These are phyloP conservation scores for Phytophthora gonapodyides DNA, from an alignment of 352 stramenopile species.

Conservation along the genomic window DNA sequence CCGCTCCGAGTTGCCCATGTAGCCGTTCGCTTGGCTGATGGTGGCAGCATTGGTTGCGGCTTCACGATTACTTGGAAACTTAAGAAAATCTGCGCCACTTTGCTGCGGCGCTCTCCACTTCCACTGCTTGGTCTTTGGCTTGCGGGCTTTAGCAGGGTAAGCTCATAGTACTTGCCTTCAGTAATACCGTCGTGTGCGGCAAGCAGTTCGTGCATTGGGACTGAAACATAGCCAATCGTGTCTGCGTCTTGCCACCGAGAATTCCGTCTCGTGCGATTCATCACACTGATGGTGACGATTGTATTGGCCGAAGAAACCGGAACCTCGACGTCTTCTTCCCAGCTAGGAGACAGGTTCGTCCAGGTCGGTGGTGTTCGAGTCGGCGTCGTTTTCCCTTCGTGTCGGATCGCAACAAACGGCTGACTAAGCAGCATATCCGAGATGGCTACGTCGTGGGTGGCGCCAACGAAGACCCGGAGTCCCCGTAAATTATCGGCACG, in stretches of 20 bases:
- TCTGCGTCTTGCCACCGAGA: slow-evolving; percentile 28
- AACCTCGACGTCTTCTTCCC: slow-evolving; percentile 68
- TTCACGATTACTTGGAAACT: slow-evolving; percentile 43
- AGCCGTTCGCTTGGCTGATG: slow-evolving; percentile 12
- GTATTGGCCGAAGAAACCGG: slow-evolving; percentile 43
- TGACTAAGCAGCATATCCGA: slow-evolving; percentile 53
- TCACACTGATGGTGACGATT: slow-evolving; percentile 46
- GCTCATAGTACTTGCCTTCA: slow-evolving; percentile 32
- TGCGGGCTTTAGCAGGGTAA: slow-evolving; percentile 14
- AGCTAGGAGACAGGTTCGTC: slow-evolving; percentile 64
- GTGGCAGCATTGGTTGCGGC: slow-evolving; percentile 7
- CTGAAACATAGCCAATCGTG: slow-evolving; percentile 45
- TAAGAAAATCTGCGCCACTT: slow-evolving; percentile 27
- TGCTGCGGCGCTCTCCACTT: not conserved
- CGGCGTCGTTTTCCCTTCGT: slow-evolving; percentile 39
- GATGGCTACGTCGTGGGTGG: slow-evolving; percentile 44
- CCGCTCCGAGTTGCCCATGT: slow-evolving; percentile 34
- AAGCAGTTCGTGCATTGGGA: slow-evolving; percentile 50
- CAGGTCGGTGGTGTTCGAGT: slow-evolving; percentile 49
- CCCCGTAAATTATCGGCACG: slow-evolving; percentile 37
- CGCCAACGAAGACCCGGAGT: slow-evolving; percentile 51
- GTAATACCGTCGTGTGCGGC: slow-evolving; percentile 20
- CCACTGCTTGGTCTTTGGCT: not conserved
- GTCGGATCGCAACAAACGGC: slow-evolving; percentile 50
- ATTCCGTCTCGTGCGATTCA: slow-evolving; percentile 40